A percentile compares a stretch with the other conserved stretches of the same genome.
These are phyloP conservation scores for Carex cristatella DNA, from an alignment of 176 grass and related monocot species.

Conservation along the genomic window DNA sequence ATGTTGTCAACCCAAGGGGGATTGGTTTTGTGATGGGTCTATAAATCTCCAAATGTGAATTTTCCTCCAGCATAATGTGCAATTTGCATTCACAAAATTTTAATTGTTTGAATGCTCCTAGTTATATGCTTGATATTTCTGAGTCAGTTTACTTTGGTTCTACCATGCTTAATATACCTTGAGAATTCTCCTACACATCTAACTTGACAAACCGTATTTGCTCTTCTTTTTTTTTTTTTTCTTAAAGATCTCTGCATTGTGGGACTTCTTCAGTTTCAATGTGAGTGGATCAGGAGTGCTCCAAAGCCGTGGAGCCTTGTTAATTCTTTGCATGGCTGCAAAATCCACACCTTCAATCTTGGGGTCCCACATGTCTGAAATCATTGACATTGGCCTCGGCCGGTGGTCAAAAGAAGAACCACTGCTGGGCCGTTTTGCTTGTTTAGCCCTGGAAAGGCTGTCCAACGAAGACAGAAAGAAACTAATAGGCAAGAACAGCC, in stretches of 20 bases:
- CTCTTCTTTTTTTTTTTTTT: background rate
- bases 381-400: slow-evolving; percentile 95
- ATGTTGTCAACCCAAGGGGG: background rate
- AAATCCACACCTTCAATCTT: slow-evolving; percentile 72
- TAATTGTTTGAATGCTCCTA: background rate
- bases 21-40: background rate
- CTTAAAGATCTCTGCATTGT: slow-evolving; percentile 64
- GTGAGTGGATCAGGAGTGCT: slow-evolving; percentile 51
- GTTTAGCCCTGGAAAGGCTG: slow-evolving; percentile 73
- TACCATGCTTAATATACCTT: background rate
- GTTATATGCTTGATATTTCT: slow-evolving; percentile 2
- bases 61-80: background rate
- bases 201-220: background rate
- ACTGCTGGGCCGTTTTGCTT: slow-evolving; percentile 88
- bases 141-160: background rate
- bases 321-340: slow-evolving; percentile 93
- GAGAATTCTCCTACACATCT: background rate
- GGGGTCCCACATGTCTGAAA: slow-evolving; percentile 76
- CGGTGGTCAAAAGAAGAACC: slow-evolving; percentile 91
- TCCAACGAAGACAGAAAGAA: slow-evolving; percentile 87
- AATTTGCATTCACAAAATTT: background rate
- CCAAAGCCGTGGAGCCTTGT: slow-evolving; percentile 80
- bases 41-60: background rate
- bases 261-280: slow-evolving; percentile 91
- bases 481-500: slow-evolving; percentile 43